phyloP scores from a whole-genome alignment of 768 basidiomycete genomes.

The Suillus subaureus region DNA sequence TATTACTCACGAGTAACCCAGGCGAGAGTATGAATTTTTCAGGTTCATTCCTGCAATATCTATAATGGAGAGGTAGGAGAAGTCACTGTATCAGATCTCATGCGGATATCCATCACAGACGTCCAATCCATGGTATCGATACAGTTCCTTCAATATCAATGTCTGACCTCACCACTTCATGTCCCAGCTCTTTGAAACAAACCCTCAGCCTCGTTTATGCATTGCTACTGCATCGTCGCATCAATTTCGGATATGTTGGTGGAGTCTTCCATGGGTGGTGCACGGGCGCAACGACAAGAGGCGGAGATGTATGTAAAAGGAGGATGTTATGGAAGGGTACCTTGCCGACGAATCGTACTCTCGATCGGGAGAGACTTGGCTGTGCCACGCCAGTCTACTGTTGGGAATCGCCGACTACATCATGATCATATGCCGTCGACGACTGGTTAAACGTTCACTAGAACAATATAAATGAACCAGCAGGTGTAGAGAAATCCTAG shows the following conservation, averaged over 20 bases:
- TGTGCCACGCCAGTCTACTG: neutral
- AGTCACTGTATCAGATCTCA: no score
- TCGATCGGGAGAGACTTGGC: slow-evolving; percentile 1
- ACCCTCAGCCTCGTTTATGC: slow-evolving; percentile 51
- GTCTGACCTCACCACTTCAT: neutral
- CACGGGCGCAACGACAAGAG: slow-evolving; percentile 32
- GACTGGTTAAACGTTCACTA: neutral
- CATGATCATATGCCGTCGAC: neutral
- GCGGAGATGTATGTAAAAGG: slow-evolving; percentile 46
- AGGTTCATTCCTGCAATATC: no score
- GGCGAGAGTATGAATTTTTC: no score
- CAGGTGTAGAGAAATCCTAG: neutral
- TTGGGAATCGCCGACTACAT: neutral
- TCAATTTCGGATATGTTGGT: slow-evolving; percentile 55
- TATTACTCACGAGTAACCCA: no score
- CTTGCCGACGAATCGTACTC: slow-evolving; percentile 30
- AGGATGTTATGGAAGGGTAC: slow-evolving; percentile 52
- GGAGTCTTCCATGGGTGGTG: slow-evolving; percentile 68
- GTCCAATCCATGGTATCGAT: no score
- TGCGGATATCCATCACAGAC: no score
- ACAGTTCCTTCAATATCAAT: neutral
- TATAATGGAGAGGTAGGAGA: no score
- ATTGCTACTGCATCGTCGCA: slow-evolving; percentile 72
- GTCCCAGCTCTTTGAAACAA: slow-evolving; percentile 46
- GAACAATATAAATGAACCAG: neutral